Conservation (phyloP, 495 filamentous ascomycete species). For the Talaromyces ruber region DNA sequence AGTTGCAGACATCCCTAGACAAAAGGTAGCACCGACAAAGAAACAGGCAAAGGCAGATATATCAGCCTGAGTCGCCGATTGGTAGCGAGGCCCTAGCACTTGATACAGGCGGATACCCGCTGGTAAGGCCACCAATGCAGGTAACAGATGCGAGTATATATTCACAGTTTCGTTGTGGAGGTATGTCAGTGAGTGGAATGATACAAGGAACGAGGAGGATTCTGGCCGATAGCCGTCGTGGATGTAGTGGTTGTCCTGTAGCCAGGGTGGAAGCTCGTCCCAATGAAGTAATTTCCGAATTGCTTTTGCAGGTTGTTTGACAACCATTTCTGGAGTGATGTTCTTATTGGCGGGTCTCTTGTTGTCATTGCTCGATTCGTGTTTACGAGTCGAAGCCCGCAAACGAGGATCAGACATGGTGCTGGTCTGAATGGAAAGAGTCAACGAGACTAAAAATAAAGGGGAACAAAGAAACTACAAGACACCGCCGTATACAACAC, state of each 20-base stretch:
- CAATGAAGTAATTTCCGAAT: conserved; percentile 43
- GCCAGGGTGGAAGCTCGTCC: conserved; percentile 60
- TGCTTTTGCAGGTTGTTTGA: conserved; percentile 21
- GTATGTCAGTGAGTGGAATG: conserved; percentile 57
- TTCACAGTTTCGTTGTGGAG: conserved; percentile 96
- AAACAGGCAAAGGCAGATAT: conserved; percentile 67
- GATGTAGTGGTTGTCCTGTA: conserved; percentile 73
- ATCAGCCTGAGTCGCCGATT: conserved; percentile 54
- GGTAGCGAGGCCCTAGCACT: conserved; percentile 55
- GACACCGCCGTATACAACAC: neutral
- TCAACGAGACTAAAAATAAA: conserved; percentile 4
- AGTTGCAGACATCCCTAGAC: conserved; percentile 77
- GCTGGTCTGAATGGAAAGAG: neutral
- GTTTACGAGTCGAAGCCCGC: neutral
- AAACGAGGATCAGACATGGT: conserved; percentile 1
- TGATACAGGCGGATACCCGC: conserved; percentile 35
- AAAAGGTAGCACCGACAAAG: conserved; percentile 65
- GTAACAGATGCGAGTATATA: conserved; percentile 79
- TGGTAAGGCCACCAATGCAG: conserved; percentile 30
- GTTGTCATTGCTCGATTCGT: neutral
- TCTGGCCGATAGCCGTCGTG: conserved; percentile 61
- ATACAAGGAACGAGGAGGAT: conserved; percentile 55
- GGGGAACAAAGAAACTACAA: neutral
- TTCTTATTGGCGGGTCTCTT: conserved; percentile 1
- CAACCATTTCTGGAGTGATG: conserved; percentile 5